Percentiles rank a stretch among this genome's conserved stretches.
Conservation (phyloP, 2,329 filamentous ascomycete species). For the Phoma sp. region DNA sequence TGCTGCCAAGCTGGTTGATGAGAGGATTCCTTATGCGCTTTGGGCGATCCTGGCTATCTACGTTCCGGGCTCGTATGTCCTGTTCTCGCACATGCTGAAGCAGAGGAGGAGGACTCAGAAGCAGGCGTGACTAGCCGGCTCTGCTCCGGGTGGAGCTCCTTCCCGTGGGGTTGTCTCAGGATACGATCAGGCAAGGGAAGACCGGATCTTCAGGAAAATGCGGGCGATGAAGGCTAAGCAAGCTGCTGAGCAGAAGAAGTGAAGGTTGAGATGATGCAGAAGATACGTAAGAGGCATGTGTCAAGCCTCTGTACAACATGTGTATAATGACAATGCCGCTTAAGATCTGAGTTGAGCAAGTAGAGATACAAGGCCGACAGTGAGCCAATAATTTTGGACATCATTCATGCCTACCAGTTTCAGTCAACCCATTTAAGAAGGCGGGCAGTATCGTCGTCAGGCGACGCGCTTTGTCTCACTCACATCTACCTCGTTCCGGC, state of each 20-base stretch:
- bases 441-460: no score
- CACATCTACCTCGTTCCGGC: no score
- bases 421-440: no score
- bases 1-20: conserved; percentile 61
- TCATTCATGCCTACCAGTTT: no score
- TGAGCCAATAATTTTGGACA: no score
- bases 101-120: conserved; percentile 80
- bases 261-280: not conserved
- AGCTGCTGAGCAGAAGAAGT: conserved; percentile 3
- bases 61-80: conserved; percentile 78
- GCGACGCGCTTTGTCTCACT: no score
- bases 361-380: no score
- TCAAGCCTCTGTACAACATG: not conserved
- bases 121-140: conserved; percentile 16
- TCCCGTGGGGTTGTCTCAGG: not conserved
- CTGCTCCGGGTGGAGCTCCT: not conserved
- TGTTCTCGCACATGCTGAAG: conserved; percentile 94
- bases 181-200: conserved; percentile 12
- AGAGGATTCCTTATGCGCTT: conserved; percentile 64
- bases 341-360: no score
- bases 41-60: conserved; percentile 74
- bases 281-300: not conserved
- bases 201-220: conserved; percentile 12
- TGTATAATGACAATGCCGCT: not conserved
- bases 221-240: conserved; percentile 1